Conservation (phyloP, 2,329 filamentous ascomycete species). For the Microdochium trichocladiopsis region DNA sequence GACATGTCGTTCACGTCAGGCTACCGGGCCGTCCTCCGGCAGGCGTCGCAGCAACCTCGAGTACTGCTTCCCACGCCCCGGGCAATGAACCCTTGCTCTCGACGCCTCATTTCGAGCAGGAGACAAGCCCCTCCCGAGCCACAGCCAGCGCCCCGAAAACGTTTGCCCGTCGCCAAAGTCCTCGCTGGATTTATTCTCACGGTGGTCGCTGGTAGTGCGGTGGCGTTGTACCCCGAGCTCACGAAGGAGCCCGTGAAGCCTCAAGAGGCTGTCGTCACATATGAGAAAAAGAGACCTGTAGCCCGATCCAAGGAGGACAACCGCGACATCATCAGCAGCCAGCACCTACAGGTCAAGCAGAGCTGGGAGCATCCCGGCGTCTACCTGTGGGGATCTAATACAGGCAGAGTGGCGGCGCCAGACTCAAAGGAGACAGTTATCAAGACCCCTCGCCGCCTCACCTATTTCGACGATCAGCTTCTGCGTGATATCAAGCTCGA, state of each 20-base stretch:
- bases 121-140: not conserved
- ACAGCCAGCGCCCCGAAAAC: not conserved
- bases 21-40: not conserved
- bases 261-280: slow-evolving; percentile 47
- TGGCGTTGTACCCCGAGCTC: slow-evolving; percentile 12
- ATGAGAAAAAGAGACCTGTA: slow-evolving; percentile 58
- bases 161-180: slow-evolving; percentile 5
- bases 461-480: slow-evolving; percentile 77
- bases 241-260: slow-evolving; percentile 13
- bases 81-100: not conserved
- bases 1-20: not conserved
- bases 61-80: not conserved
- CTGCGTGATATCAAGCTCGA: slow-evolving; percentile 85
- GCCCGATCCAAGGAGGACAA: slow-evolving; percentile 62
- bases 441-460: slow-evolving; percentile 72
- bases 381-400: slow-evolving; percentile 90
- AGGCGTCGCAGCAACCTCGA: not conserved
- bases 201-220: slow-evolving; percentile 13
- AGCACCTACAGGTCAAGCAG: slow-evolving; percentile 80
- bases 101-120: not conserved
- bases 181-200: slow-evolving; percentile 15
- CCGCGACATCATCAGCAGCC: slow-evolving; percentile 70
- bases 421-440: slow-evolving; percentile 69
- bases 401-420: slow-evolving; percentile 77
- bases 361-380: slow-evolving; percentile 80